phyloP scores from a whole-genome alignment of 805 yeast species.

The Diddensiella santjacobensis region DNA sequence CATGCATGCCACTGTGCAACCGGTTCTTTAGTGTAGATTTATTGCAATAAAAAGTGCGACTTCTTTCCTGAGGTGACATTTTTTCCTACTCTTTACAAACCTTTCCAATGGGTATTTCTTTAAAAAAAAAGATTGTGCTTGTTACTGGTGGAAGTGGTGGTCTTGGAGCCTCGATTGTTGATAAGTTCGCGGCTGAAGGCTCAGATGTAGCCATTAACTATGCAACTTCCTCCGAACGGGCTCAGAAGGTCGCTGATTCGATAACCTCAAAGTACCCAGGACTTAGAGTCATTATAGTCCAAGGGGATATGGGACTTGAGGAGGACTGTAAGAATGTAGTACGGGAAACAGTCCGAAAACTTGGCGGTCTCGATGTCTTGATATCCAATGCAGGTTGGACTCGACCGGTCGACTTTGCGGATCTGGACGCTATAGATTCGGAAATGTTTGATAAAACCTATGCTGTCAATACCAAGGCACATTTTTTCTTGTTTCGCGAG shows the following conservation, averaged over 20 bases:
- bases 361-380: conserved; percentile 37
- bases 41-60: no score
- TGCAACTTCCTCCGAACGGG: conserved; percentile 3
- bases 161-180: conserved; percentile 47
- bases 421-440: conserved; percentile 28
- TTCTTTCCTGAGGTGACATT: no score
- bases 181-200: conserved; percentile 43
- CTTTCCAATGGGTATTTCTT: neutral
- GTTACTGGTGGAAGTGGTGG: conserved; percentile 53
- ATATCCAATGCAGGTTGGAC: conserved; percentile 39
- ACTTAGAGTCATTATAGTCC: conserved; percentile 5
- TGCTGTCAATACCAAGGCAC: conserved; percentile 32
- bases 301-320: conserved; percentile 25
- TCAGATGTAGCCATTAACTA: conserved; percentile 39
- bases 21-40: no score
- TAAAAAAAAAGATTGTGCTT: conserved; percentile 24
- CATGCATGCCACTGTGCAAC: no score
- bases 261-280: neutral
- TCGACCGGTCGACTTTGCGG: conserved; percentile 28
- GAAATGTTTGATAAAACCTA: conserved; percentile 27
- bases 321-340: conserved; percentile 27
- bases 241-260: neutral
- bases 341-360: conserved; percentile 27
- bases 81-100: no score
- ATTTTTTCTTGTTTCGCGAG: conserved; percentile 33